Evolutionary conservation across 2,329 filamentous ascomycete species (phyloP), one percentile per base, ranked within the genome.

Genomic region (Mollisia scopiformis): DNA sequence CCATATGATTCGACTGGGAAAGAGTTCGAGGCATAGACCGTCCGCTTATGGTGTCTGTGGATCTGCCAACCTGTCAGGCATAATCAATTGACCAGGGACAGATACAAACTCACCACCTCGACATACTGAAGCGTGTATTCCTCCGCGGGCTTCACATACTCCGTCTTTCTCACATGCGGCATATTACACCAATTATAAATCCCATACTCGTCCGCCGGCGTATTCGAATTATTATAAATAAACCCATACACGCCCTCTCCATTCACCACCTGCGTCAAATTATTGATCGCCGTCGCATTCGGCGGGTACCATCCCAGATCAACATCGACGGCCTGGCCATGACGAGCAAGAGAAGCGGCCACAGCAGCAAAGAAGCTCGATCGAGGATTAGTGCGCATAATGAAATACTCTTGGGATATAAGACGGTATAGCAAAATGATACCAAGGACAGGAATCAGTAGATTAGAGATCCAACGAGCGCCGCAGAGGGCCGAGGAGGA

Each of bases 181-280:
- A 95, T 95, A 71, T 95, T 93, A 75, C 91, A 95, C 81, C 82
- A 94, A 74, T 94, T 92, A 75, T 93, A 93, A 1, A 77, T 81
- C 6, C 86, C 85, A 74, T 90, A 88, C 37, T 78, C 67, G 0
- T 75, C 71, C 57, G 80, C 76, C 0, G 89, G 84, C 0, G 84
- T 83, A 1, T 76, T 66, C 1, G 89, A 91, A 33, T 83, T 82
- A 70, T 92, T 87, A 76, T 88, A 95, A 19, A 91, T 81, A 72
- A 92, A 93, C 1, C 89, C 90, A 73, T 92, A 88, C 0, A 87
- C 82, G 1, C 89, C 91, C 1, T 80, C 77, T 7, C 82, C 80
- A 59, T 82, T 79, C 53, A 92, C 72, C 0, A 84, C 87, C 5
- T 77, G 73, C 0, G 77, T 76, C 3, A 93, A 76, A 68, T 88